Evolutionary conservation across 305 asterid genomes (phyloP).

Genomic region (Solanum chacoense): DNA sequence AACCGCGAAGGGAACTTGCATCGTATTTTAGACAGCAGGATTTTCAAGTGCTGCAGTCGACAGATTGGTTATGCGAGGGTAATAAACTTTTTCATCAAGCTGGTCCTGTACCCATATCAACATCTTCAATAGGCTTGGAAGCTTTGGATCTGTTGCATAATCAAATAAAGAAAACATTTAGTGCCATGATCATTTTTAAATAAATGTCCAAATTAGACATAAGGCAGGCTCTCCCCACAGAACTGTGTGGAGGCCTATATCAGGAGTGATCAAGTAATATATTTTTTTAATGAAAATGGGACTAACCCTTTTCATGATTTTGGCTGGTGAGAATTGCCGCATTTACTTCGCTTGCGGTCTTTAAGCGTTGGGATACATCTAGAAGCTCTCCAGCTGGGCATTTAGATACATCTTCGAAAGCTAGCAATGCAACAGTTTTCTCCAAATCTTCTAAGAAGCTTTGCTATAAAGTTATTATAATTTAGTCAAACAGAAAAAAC

Average conservation of each 20-base stretch:
- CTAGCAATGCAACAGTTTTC: conserved; percentile 76
- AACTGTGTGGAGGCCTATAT: background rate
- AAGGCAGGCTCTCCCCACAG: background rate
- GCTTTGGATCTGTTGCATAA: conserved; percentile 60
- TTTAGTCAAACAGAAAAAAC: background rate
- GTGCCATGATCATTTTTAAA: background rate
- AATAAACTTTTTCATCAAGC: conserved; percentile 73
- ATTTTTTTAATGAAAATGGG: background rate
- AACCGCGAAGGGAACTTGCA: background rate
- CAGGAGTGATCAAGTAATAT: background rate
- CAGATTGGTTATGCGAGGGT: conserved; percentile 62
- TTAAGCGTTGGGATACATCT: conserved; percentile 51
- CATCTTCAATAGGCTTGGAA: conserved; percentile 81
- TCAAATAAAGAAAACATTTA: background rate
- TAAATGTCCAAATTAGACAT: background rate
- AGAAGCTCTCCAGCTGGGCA: conserved; percentile 71
- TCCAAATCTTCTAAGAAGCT: conserved; percentile 73
- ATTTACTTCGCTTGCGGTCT: conserved; percentile 46
- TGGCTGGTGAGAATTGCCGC: conserved; percentile 52
- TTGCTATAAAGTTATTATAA: conserved; percentile 23
- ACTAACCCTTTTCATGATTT: conserved; percentile 56
- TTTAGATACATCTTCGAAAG: conserved; percentile 61
- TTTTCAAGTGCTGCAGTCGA: conserved; percentile 66
- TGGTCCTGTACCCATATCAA: conserved; percentile 67
- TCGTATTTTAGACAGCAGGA: conserved; percentile 29